phyloP scores from a whole-genome alignment of 352 stramenopile genomes.

The Phytophthora citrophthora region DNA sequence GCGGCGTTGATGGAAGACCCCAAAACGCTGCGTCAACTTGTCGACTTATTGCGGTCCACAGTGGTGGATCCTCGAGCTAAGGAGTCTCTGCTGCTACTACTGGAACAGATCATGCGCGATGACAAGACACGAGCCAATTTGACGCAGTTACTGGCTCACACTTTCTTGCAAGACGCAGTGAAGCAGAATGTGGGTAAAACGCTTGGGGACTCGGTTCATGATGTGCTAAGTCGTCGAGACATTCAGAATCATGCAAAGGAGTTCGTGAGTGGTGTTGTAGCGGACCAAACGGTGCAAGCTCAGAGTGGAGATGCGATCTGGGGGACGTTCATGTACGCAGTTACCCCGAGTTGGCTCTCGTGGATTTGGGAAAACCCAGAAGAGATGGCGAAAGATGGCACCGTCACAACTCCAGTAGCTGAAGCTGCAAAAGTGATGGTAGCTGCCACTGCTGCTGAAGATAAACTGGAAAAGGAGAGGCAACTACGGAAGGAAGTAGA shows the following conservation, averaged over 20 bases:
- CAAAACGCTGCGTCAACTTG: constrained; percentile 58
- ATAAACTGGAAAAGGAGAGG: constrained; percentile 32
- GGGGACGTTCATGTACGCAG: constrained; percentile 81
- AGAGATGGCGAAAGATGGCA: constrained; percentile 16
- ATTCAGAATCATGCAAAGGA: constrained; percentile 86
- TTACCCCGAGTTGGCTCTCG: constrained; percentile 75
- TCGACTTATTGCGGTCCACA: constrained; percentile 55
- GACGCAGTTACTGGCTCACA: constrained; percentile 66
- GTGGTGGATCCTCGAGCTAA: constrained; percentile 58
- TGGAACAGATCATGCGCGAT: constrained; percentile 73
- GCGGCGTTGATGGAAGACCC: constrained; percentile 59
- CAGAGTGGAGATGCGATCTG: constrained; percentile 83
- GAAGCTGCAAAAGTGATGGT: constrained; percentile 43
- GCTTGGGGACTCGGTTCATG: constrained; percentile 72
- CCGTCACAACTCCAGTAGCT: constrained; percentile 11
- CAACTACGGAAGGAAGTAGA: constrained; percentile 16
- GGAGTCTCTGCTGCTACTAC: constrained; percentile 53
- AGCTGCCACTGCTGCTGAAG: constrained; percentile 38
- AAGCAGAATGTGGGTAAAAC: constrained; percentile 66
- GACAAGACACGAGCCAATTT: constrained; percentile 58
- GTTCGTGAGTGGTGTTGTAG: constrained; percentile 82
- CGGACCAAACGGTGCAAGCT: constrained; percentile 80
- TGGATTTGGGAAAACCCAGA: constrained; percentile 71
- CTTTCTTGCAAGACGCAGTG: constrained; percentile 71
- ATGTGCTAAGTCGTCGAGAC: constrained; percentile 76